Evolutionary conservation across 2,329 filamentous ascomycete genomes (phyloP).

Genomic region (Apiospora saccharicola): DNA sequence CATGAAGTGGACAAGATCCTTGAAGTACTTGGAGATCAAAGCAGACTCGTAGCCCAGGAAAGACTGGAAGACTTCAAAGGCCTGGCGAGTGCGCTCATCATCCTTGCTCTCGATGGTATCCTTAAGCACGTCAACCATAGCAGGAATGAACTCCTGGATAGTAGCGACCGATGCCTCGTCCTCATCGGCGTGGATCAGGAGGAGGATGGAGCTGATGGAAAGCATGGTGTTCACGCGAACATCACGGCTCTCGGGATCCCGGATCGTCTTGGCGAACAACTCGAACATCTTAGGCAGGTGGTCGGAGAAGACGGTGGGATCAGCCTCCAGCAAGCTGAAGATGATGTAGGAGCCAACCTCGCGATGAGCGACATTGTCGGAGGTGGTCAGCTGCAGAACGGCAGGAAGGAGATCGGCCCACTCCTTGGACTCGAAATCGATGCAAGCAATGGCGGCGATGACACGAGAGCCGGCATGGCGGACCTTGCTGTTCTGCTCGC

Average conservation of each 20-base stretch:
- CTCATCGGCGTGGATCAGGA: constrained; percentile 88
- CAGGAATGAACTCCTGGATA: constrained; percentile 82
- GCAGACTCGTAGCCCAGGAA: constrained; percentile 89
- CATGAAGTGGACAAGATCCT: constrained; percentile 93
- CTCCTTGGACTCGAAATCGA: constrained; percentile 87
- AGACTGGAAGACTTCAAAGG: constrained; percentile 97
- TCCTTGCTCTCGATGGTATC: constrained; percentile 79
- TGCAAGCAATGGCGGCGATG: constrained; percentile 83
- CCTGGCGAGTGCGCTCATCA: constrained; percentile 87
- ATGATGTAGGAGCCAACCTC: constrained; percentile 94
- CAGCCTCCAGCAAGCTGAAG: constrained; percentile 87
- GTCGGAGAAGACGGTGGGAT: constrained; percentile 84
- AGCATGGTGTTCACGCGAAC: constrained; percentile 95
- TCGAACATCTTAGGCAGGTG: constrained; percentile 81
- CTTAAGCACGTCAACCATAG: constrained; percentile 91
- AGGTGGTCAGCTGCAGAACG: constrained; percentile 81
- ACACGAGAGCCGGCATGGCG: constrained; percentile 89
- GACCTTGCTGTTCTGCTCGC: constrained; percentile 77
- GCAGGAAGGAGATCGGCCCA: constrained; percentile 83
- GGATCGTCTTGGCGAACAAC: constrained; percentile 86
- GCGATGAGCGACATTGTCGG: constrained; percentile 77
- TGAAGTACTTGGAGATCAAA: constrained; percentile 84
- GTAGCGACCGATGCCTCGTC: constrained; percentile 75
- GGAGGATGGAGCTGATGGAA: constrained; percentile 85
- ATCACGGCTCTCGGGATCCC: constrained; percentile 88